These are phyloP conservation scores for Omphalotus olearius DNA, from an alignment of 1,284 basidiomycete genomes.

Conservation along the genomic window DNA sequence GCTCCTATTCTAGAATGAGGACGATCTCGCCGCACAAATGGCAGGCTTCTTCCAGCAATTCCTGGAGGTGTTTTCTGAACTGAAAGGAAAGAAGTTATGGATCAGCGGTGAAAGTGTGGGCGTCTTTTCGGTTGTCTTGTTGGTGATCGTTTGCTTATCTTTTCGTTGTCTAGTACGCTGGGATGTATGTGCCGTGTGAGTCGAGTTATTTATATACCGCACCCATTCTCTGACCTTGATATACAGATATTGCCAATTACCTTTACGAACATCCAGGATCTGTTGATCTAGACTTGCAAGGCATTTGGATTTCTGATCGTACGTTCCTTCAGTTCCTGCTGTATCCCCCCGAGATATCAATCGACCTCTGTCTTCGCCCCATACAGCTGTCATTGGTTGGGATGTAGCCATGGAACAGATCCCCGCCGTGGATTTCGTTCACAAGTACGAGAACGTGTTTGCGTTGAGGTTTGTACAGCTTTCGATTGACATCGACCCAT, in stretches of 20 bases:
- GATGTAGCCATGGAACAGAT: conserved; percentile 62
- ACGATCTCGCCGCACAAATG: conserved; percentile 58
- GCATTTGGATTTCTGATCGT: conserved; percentile 75
- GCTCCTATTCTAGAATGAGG: conserved; percentile 47
- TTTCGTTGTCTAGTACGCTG: conserved; percentile 35
- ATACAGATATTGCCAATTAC: conserved; percentile 66
- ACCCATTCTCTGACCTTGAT: conserved; percentile 1
- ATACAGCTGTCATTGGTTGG: conserved; percentile 50
- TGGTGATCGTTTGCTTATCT: conserved; percentile 3
- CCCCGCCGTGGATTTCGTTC: conserved; percentile 66
- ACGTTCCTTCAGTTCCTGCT: conserved; percentile 19
- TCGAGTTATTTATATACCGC: conserved; percentile 6
- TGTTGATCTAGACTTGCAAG: conserved; percentile 57
- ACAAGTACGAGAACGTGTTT: conserved; percentile 66
- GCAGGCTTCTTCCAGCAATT: conserved; percentile 74
- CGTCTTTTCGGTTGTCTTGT: conserved; percentile 9
- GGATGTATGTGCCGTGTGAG: conserved; percentile 62
- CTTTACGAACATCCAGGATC: conserved; percentile 55
- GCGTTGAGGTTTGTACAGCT: conserved; percentile 53
- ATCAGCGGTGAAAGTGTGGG: conserved; percentile 70
- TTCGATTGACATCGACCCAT: background rate
- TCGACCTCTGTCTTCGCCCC: background rate
- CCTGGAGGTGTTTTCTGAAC: conserved; percentile 64
- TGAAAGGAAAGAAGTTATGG: conserved; percentile 68
- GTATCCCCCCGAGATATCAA: background rate